phyloP scores from a whole-genome alignment of 441 rosid genomes.

The Eutrema salsugineum region DNA sequence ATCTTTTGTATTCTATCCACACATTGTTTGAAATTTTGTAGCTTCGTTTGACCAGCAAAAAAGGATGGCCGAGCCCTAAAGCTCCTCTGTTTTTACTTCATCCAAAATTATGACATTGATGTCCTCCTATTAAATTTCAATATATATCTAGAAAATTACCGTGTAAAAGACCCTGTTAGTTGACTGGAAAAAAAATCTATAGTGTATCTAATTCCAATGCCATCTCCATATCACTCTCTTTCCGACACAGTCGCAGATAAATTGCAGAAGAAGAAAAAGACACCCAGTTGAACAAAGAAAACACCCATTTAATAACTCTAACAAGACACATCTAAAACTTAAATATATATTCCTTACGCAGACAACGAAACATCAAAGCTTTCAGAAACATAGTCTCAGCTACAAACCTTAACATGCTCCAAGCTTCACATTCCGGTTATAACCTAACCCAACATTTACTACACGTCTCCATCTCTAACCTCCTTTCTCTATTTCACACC shows the following conservation, averaged over 20 bases:
- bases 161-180: neutral
- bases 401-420: conserved; percentile 8
- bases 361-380: conserved; percentile 16
- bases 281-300: conserved; percentile 6
- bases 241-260: neutral
- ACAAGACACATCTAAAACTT: neutral
- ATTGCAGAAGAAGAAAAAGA: neutral
- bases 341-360: conserved; percentile 12
- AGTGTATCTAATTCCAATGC: neutral
- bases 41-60: neutral
- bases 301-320: neutral
- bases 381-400: conserved; percentile 5
- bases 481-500: neutral
- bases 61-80: neutral
- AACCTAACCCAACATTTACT: conserved; percentile 14
- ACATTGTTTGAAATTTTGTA: neutral
- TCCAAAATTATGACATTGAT: neutral
- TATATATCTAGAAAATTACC: neutral
- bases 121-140: neutral
- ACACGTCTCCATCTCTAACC: conserved; percentile 15
- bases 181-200: neutral
- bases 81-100: neutral
- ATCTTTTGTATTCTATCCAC: neutral
- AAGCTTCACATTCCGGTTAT: neutral
- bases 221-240: conserved; percentile 1